Evolutionary conservation across 2,329 filamentous ascomycete species (phyloP).

Genomic region (Sporothrix brasiliensis): DNA sequence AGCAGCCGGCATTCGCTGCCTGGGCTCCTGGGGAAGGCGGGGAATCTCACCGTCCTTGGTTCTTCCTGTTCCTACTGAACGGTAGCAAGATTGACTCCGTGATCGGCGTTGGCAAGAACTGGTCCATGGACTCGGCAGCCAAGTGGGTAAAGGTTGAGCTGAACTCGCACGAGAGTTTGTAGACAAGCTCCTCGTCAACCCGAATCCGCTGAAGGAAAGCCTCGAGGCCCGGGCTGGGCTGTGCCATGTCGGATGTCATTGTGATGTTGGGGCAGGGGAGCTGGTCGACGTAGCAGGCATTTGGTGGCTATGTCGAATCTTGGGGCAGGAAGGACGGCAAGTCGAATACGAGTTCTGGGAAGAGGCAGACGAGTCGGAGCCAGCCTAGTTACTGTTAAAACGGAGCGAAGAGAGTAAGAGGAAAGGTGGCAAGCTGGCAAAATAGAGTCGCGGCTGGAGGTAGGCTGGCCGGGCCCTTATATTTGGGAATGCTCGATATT

Average conservation of each 20-base stretch:
- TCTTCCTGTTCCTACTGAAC: conserved; percentile 44
- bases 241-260: conserved; percentile 7
- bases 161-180: conserved; percentile 54
- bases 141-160: conserved; percentile 53
- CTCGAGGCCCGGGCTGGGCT: conserved; percentile 38
- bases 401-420: neutral
- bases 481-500: conserved; percentile 18
- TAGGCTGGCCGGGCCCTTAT: conserved; percentile 11
- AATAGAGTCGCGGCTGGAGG: conserved; percentile 23
- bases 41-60: conserved; percentile 52
- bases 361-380: neutral
- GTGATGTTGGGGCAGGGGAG: neutral
- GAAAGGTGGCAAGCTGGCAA: conserved; percentile 19
- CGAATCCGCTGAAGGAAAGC: conserved; percentile 57
- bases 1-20: neutral
- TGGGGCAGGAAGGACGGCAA: neutral
- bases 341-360: neutral
- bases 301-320: neutral
- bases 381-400: neutral
- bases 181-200: conserved; percentile 52
- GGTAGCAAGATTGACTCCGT: conserved; percentile 61
- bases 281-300: neutral
- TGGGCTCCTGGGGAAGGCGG: conserved; percentile 15
- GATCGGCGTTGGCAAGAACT: conserved; percentile 65
- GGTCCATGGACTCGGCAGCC: conserved; percentile 56